Evolutionary conservation across 306 rosid genomes (phyloP).

Genomic region (Fragaria iinumae): DNA sequence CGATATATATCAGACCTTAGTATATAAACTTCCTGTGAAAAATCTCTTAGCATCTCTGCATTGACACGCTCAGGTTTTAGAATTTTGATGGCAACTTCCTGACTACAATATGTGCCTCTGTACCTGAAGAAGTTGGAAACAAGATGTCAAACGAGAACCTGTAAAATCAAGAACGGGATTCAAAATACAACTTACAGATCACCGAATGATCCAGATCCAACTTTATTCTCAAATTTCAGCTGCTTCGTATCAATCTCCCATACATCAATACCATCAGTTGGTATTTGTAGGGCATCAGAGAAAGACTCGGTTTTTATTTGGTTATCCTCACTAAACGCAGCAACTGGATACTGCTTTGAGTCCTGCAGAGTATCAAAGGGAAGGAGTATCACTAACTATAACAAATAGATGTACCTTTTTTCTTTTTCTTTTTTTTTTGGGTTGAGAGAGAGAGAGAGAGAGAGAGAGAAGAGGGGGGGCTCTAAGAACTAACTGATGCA

Average conservation of each 20-base stretch:
- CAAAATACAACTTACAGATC: slow-evolving; percentile 73
- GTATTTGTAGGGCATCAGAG: slow-evolving; percentile 69
- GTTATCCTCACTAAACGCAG: slow-evolving; percentile 44
- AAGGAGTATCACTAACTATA: slow-evolving; percentile 23
- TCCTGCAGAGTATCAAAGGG: slow-evolving; percentile 42
- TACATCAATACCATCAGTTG: slow-evolving; percentile 91
- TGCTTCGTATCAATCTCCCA: slow-evolving; percentile 90
- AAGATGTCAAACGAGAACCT: slow-evolving; percentile 37
- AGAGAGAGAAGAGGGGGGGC: neutral
- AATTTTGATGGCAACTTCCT: slow-evolving; percentile 95
- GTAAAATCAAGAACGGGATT: slow-evolving; percentile 22
- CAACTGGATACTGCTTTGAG: slow-evolving; percentile 53
- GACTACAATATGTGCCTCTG: slow-evolving; percentile 89
- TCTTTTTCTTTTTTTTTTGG: neutral
- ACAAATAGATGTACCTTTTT: slow-evolving; percentile 6
- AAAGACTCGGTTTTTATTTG: slow-evolving; percentile 48
- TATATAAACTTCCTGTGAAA: slow-evolving; percentile 96
- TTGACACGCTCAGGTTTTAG: slow-evolving; percentile 81
- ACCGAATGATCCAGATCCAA: slow-evolving; percentile 96
- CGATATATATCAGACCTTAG: slow-evolving; percentile 70
- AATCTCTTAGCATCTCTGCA: slow-evolving; percentile 85
- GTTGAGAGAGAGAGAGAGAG: too few relatives aligned
- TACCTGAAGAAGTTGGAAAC: slow-evolving; percentile 51
- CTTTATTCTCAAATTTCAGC: slow-evolving; percentile 78
- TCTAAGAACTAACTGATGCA: neutral